A percentile compares a stretch with the other conserved stretches of the same genome.
phyloP scores from a whole-genome alignment of 1,284 basidiomycete genomes.

The Rhizoctonia solani region DNA sequence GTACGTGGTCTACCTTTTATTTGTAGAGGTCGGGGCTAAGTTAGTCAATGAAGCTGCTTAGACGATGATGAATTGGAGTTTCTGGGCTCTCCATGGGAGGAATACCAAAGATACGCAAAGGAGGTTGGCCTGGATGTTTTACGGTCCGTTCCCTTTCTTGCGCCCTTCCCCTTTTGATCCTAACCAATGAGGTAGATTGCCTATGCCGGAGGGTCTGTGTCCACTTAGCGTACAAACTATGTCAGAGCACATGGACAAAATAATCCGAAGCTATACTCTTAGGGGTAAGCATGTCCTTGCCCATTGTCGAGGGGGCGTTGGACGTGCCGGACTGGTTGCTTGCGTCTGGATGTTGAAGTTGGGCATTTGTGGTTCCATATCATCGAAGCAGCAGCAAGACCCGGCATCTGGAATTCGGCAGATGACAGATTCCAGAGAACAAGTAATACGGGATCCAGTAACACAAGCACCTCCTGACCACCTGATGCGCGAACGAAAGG shows the following conservation, averaged over 20 bases:
- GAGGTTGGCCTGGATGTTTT: slow-evolving; percentile 77
- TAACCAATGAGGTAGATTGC: slow-evolving; percentile 58
- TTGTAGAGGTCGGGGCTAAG: not conserved
- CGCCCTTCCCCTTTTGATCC: slow-evolving; percentile 20
- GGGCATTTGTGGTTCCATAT: slow-evolving; percentile 72
- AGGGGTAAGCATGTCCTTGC: slow-evolving; percentile 76
- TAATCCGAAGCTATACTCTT: slow-evolving; percentile 78
- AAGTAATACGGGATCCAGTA: slow-evolving; percentile 37
- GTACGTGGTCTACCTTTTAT: slow-evolving; percentile 49
- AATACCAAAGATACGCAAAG: slow-evolving; percentile 69
- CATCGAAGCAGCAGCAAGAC: slow-evolving; percentile 39
- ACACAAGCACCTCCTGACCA: slow-evolving; percentile 13
- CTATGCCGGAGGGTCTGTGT: slow-evolving; percentile 89
- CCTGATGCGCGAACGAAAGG: slow-evolving; percentile 35
- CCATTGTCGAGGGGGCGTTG: slow-evolving; percentile 95
- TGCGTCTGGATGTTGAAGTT: slow-evolving; percentile 93
- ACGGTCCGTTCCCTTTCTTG: slow-evolving; percentile 47
- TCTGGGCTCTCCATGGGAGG: slow-evolving; percentile 81
- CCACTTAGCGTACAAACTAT: slow-evolving; percentile 68
- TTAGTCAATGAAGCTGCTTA: slow-evolving; percentile 63
- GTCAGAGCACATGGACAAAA: slow-evolving; percentile 68
- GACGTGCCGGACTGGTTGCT: slow-evolving; percentile 90
- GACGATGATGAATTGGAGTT: slow-evolving; percentile 85
- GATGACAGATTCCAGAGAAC: too few relatives aligned
- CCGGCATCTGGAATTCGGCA: not conserved